Conservation (phyloP, 2,329 filamentous ascomycete genomes). For the Grosmannia serpens region DNA sequence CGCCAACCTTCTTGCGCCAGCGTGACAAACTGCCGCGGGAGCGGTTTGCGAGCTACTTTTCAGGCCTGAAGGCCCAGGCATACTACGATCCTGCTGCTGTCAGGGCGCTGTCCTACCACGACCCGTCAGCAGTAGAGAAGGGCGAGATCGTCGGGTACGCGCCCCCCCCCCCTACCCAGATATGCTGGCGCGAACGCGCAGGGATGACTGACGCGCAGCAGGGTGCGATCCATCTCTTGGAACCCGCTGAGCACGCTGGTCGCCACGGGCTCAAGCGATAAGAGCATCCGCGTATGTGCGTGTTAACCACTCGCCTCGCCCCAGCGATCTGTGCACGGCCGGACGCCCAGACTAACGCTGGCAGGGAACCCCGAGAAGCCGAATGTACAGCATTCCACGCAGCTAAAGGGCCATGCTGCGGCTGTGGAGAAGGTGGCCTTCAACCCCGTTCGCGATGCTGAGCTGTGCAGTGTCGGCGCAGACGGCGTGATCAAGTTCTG, state of each 20-base stretch:
- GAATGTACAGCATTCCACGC: slow-evolving; percentile 62
- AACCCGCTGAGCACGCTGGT: slow-evolving; percentile 75
- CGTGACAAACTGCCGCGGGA: slow-evolving; percentile 55
- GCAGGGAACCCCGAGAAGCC: slow-evolving; percentile 65
- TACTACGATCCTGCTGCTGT: slow-evolving; percentile 49
- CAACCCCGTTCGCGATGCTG: slow-evolving; percentile 64
- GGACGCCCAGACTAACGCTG: not conserved
- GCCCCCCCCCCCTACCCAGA: not conserved
- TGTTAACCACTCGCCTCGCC: slow-evolving; percentile 7
- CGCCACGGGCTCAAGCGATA: slow-evolving; percentile 65
- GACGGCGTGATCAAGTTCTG: slow-evolving; percentile 70
- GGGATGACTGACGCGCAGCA: slow-evolving; percentile 20
- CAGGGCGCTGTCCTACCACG: slow-evolving; percentile 16
- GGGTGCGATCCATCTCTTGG: slow-evolving; percentile 75
- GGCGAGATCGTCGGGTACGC: slow-evolving; percentile 5
- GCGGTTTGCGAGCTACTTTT: slow-evolving; percentile 55
- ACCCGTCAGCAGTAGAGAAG: not conserved
- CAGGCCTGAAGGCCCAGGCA: slow-evolving; percentile 54
- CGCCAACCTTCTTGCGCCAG: slow-evolving; percentile 25
- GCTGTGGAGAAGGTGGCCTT: slow-evolving; percentile 66
- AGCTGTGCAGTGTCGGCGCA: slow-evolving; percentile 61
- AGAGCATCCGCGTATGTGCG: slow-evolving; percentile 61
- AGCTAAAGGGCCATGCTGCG: slow-evolving; percentile 56
- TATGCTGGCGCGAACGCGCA: not conserved
- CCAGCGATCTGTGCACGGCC: too few species aligned